These are phyloP conservation scores for Lophiotrema nucula DNA, from an alignment of 495 filamentous ascomycete species.

Conservation along the genomic window DNA sequence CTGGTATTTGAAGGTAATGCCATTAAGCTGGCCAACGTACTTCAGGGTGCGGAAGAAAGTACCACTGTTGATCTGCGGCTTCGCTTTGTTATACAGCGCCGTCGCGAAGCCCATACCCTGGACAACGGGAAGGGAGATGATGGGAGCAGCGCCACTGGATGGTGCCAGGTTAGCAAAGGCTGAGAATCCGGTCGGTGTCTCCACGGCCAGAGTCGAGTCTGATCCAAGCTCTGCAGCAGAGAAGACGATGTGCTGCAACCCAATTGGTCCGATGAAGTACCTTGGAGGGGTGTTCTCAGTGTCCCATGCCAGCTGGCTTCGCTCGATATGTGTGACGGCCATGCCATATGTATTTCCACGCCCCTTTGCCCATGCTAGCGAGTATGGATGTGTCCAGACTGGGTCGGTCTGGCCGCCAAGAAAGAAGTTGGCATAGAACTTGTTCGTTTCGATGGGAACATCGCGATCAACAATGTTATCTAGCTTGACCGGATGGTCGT, in stretches of 20 bases:
- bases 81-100: slow-evolving; percentile 66
- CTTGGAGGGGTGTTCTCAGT: slow-evolving; percentile 54
- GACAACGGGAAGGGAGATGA: slow-evolving; percentile 75
- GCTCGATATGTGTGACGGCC: slow-evolving; percentile 68
- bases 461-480: slow-evolving; percentile 42
- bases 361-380: slow-evolving; percentile 73
- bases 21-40: slow-evolving; percentile 53
- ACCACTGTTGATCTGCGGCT: slow-evolving; percentile 70
- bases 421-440: slow-evolving; percentile 91
- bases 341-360: slow-evolving; percentile 63
- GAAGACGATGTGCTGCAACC: slow-evolving; percentile 75
- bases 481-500: slow-evolving; percentile 40
- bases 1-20: slow-evolving; percentile 75
- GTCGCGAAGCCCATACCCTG: slow-evolving; percentile 91
- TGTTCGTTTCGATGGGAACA: slow-evolving; percentile 73
- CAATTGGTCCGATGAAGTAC: slow-evolving; percentile 81
- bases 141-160: slow-evolving; percentile 50
- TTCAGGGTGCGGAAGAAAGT: slow-evolving; percentile 70
- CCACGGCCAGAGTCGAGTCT: slow-evolving; percentile 60
- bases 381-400: slow-evolving; percentile 84
- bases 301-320: slow-evolving; percentile 63
- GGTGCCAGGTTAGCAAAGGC: slow-evolving; percentile 66
- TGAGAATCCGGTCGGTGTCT: slow-evolving; percentile 66
- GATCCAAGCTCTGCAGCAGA: slow-evolving; percentile 70
- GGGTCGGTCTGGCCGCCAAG: slow-evolving; percentile 68